Evolutionary conservation across 768 basidiomycete species (phyloP).

Genomic region (Suillus subaureus): DNA sequence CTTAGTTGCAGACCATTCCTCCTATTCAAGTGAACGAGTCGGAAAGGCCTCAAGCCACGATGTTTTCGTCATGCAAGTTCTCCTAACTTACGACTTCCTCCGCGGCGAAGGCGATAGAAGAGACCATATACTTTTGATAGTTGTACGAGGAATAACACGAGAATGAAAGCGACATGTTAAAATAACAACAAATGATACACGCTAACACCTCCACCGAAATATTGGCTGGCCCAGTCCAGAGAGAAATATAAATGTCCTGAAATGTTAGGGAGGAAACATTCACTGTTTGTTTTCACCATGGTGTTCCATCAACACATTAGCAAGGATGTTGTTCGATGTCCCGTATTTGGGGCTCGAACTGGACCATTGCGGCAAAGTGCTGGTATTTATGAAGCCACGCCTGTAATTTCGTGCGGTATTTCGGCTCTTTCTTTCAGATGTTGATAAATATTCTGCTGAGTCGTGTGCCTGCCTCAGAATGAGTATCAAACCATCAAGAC

Average conservation of each 20-base stretch:
- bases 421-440: too few relatives aligned
- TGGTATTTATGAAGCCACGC: too few relatives aligned
- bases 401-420: too few relatives aligned
- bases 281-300: background rate
- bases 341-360: too few relatives aligned
- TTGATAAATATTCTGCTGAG: too few relatives aligned
- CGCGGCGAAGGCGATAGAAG: background rate
- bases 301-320: too few relatives aligned
- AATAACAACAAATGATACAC: background rate
- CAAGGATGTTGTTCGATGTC: too few relatives aligned
- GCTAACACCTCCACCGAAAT: background rate
- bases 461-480: too few relatives aligned
- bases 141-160: background rate
- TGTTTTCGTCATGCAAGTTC: background rate
- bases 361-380: too few relatives aligned
- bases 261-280: background rate
- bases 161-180: background rate
- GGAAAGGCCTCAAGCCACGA: background rate
- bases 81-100: background rate
- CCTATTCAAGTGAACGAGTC: background rate
- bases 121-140: background rate
- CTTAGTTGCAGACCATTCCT: background rate
- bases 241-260: background rate
- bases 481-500: too few relatives aligned
- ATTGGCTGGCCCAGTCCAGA: background rate